Evolutionary conservation across 176 grass and related monocot species (phyloP), one percentile per base, ranked within the genome.

Genomic region (Triticum turgidum): DNA sequence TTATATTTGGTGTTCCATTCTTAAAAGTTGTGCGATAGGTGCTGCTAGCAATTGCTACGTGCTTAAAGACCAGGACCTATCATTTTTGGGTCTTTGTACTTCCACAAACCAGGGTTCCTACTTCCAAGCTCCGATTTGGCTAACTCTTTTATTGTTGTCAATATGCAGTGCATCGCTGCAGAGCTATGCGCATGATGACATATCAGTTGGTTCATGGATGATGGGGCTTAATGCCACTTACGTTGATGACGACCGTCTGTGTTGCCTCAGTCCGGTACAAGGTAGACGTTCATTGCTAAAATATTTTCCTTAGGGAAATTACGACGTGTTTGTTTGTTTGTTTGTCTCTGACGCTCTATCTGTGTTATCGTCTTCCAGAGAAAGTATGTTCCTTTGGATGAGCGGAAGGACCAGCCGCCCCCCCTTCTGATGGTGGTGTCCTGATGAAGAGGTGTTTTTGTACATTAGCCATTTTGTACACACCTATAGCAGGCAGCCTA

Each of bases 211-310:
- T 56, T 99, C 97, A 45, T 96, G 97, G 97, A 93, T 99, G 85
- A 99, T 96, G 92, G 97, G 94, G 63, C 56, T 99, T n/a, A 91
- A 99, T 89, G 82, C 97, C 54, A 96, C 97, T 61, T 93, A 99
- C 7, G 92, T 92, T 3, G 97, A 99, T 37, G 92, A 96, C 39
- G 94, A 96, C 63, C 89, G 88, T 3, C 82, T 99, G 78, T 99
- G 97, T 81, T 99, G 97, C 6, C 34, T 83, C 83, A 96, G 88
- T 84, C 90, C 97, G 62, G 92, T 87, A 94, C 97, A 96, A 90
- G 97, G 97, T 96, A 87, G 7, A 73, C 22, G 11, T 37, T 20
- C 35, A n/a, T 74, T 5, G 35, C 21, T 9, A 80, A 42, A 45
- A 33, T 8, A 5, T 66, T 7, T 21, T 67, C 7, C 52, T 30